Base-by-base conservation (phyloP, 768 basidiomycete genomes). In the Panus rudis region DNA sequence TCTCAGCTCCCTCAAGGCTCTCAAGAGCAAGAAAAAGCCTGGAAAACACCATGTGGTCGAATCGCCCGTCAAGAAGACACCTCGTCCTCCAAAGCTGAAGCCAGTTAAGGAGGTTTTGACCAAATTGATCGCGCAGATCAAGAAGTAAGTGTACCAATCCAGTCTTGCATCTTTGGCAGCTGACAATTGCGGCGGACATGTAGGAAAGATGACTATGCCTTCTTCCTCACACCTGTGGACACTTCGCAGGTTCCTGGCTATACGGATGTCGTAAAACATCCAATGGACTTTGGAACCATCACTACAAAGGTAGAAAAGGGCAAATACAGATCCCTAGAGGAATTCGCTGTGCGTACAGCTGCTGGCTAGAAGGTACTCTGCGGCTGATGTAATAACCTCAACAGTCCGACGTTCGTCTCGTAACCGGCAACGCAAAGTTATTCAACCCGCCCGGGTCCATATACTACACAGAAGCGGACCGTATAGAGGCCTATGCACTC, bases 251-350 rank as follows among this genome's bases (percentile, higher is more conserved):
- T 86, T 0, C 72, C 79, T 10, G 78, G 78, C 1, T 84, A 84
- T 50, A 44, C 66, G 11, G 78, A 84, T 67, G 65, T 81, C 37
- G 78, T 98, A 39, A 81, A 84, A 53, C 70, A 72, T 16, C 92
- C 93, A 6, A 98, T 97, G 92, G 92, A 97, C 55, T 70, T 98
- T 43, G 86, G 87, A 0, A 92, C 92, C 0, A 85, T 98, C 69
- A 64, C 80, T 16, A 67, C 69, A 42, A 94, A 92, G 63, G 84
- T 92, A 34, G 72, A 72, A 45, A 75, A 66, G 54, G 84, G 85
- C 4, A 78, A 75, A 48, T 94, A 94, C 60, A 73, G 81, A 16
- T 84, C 83, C 3, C 61, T 90, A 37, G 86, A 89, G 44, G 86
- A 90, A 32, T 90, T 90, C 57, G 69, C 77, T 6, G 87, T 87